Evolutionary conservation across 1,284 basidiomycete species (phyloP).

Genomic region (Irpex sp.): DNA sequence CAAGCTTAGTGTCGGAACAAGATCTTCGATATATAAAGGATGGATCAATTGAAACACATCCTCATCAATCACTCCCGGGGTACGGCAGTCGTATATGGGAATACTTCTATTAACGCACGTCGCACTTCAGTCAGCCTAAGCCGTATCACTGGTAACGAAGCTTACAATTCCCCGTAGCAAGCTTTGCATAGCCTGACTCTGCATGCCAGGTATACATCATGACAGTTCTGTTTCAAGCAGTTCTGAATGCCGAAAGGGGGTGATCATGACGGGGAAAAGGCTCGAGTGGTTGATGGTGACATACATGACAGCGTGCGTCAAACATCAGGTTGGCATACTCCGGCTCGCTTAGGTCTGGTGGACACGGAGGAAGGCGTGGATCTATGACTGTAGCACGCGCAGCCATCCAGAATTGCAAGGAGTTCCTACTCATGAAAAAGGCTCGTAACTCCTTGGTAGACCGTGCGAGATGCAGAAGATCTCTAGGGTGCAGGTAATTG

Average conservation of each 20-base stretch:
- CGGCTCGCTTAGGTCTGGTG: slow-evolving; percentile 6
- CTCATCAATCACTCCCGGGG: too few species aligned
- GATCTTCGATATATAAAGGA: too few species aligned
- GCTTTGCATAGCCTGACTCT: neutral
- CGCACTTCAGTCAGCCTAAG: neutral
- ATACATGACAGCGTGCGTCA: slow-evolving; percentile 6
- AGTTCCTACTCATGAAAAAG: slow-evolving; percentile 35
- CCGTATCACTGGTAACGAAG: neutral
- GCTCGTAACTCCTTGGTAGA: slow-evolving; percentile 33
- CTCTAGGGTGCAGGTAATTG: slow-evolving; percentile 39
- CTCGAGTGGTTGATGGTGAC: neutral
- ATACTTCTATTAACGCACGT: neutral
- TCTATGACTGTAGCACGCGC: slow-evolving; percentile 2
- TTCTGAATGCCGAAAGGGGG: neutral
- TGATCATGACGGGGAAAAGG: neutral
- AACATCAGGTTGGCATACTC: slow-evolving; percentile 9
- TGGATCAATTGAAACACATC: neutral
- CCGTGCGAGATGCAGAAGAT: slow-evolving; percentile 41
- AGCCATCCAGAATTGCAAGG: slow-evolving; percentile 19
- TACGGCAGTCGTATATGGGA: neutral
- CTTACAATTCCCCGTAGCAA: neutral
- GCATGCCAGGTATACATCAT: neutral
- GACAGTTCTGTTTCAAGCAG: neutral
- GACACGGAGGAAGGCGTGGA: slow-evolving; percentile 4
- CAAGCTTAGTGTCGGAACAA: too few species aligned